A percentile compares a stretch with the other conserved stretches of the same genome.
Conservation (phyloP, 129 eudicot genomes). For the Helianthus annuus region HanXRQr2.0-SUNRISE NC_035437.2:167085094-167085593, state of each 20-base stretch:
- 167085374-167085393: constrained; percentile 56
- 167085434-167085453: constrained; percentile 35
- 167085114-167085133: constrained; percentile 26
- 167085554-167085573: neutral
- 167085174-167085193: constrained; percentile 75
- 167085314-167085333: constrained; percentile 36
- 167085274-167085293: constrained; percentile 79
- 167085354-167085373: constrained; percentile 78
- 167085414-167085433: constrained; percentile 40
- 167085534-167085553: neutral
- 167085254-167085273: constrained; percentile 18
- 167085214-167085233: constrained; percentile 4
- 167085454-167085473: constrained; percentile 25
- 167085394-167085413: constrained; percentile 51
- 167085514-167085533: neutral
- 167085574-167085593: too few species aligned
- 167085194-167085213: constrained; percentile 6
- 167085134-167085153: constrained; percentile 72
- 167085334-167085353: constrained; percentile 47
- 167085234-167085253: constrained; percentile 6
- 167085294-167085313: constrained; percentile 62
- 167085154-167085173: constrained; percentile 63
- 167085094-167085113: neutral
- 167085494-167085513: constrained; percentile 62
- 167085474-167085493: constrained; percentile 43